Conservation (phyloP, 1,139 yeast genomes). For the Candida frijolesensis region DNA sequence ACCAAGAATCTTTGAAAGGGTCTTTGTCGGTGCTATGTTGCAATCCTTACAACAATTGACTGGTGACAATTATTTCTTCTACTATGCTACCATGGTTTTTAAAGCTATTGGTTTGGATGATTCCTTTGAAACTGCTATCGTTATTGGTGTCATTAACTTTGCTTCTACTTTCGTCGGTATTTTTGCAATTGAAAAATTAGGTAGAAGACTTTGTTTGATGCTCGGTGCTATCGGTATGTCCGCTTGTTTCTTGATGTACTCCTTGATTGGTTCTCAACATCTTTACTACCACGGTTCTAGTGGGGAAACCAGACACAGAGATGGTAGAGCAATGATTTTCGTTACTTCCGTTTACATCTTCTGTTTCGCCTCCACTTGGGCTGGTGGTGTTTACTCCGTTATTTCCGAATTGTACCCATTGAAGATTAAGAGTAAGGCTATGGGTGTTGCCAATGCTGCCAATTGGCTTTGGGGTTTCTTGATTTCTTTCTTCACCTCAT, state of each 20-base stretch:
- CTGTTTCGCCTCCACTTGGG: constrained; percentile 88
- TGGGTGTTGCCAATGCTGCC: constrained; percentile 72
- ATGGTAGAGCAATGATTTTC: constrained; percentile 77
- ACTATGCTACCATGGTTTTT: constrained; percentile 78
- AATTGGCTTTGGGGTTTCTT: constrained; percentile 83
- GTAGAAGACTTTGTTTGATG: constrained; percentile 68
- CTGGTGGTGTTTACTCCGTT: constrained; percentile 78
- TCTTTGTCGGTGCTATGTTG: constrained; percentile 62
- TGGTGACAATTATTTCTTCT: constrained; percentile 81
- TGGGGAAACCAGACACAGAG: constrained; percentile 40
- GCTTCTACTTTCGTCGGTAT: constrained; percentile 71
- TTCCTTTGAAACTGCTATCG: constrained; percentile 74
- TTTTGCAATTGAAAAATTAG: constrained; percentile 66
- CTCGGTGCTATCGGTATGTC: constrained; percentile 51
- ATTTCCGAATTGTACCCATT: constrained; percentile 80
- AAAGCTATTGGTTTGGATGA: constrained; percentile 78
- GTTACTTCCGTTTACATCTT: constrained; percentile 78
- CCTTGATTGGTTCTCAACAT: constrained; percentile 59
- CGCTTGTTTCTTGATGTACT: constrained; percentile 60
- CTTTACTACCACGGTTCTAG: constrained; percentile 58
- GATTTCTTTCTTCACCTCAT: constrained; percentile 75
- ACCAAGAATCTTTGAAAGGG: constrained; percentile 67
- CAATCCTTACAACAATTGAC: constrained; percentile 77
- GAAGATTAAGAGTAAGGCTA: constrained; percentile 77
- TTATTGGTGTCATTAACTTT: constrained; percentile 78